Conservation (phyloP, 1,284 basidiomycete genomes). For the Agaricales sp. region DNA sequence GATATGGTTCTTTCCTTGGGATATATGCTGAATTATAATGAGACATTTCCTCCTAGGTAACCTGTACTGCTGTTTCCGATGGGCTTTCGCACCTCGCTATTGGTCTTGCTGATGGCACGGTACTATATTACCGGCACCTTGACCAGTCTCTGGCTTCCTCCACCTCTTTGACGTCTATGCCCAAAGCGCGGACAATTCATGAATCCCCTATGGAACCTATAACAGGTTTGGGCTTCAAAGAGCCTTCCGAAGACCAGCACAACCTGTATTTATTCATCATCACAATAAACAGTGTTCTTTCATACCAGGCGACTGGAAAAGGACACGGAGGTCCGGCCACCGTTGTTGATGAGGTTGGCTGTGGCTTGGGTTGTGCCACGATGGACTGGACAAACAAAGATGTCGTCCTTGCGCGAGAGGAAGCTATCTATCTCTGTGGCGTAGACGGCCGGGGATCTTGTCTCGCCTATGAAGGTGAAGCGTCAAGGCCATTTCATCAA, state of each 20-base stretch:
- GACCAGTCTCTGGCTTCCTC: conserved; percentile 74
- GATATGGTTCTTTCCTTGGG: conserved; percentile 14
- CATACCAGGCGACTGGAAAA: conserved; percentile 69
- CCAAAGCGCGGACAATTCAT: conserved; percentile 72
- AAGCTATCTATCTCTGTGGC: conserved; percentile 85
- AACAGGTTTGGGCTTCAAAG: conserved; percentile 84
- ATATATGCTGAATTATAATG: neutral
- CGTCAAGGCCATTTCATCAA: conserved; percentile 7
- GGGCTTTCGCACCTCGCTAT: conserved; percentile 83
- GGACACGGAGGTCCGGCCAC: conserved; percentile 58
- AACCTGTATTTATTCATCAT: conserved; percentile 75
- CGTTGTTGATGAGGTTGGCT: conserved; percentile 81
- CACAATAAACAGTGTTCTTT: conserved; percentile 76
- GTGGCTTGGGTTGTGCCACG: conserved; percentile 73
- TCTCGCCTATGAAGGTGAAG: conserved; percentile 81
- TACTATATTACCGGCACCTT: conserved; percentile 84
- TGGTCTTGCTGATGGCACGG: conserved; percentile 91
- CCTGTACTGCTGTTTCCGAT: conserved; percentile 71
- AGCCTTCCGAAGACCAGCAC: conserved; percentile 40
- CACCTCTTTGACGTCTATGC: conserved; percentile 57
- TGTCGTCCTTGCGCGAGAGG: conserved; percentile 84
- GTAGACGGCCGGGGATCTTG: conserved; percentile 79
- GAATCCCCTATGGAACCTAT: conserved; percentile 80
- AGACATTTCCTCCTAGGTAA: conserved; percentile 39
- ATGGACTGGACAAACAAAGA: conserved; percentile 66